A percentile compares a stretch with the other conserved stretches of the same genome.
phyloP scores from a whole-genome alignment of 192 early-diverging fungal genomes.

The Gaertneriomyces sp. region DNA sequence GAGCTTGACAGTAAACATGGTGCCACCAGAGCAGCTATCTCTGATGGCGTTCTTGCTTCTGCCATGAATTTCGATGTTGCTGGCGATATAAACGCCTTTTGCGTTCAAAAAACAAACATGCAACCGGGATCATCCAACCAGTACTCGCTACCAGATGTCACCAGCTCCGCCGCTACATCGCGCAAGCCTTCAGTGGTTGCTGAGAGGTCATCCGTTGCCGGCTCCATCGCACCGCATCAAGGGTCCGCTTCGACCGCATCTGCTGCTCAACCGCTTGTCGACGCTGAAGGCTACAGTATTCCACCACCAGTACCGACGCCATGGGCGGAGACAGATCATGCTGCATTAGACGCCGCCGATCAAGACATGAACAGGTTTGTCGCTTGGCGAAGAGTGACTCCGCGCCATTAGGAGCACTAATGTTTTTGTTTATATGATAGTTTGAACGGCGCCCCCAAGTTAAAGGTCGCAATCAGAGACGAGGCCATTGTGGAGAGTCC shows the following conservation, averaged over 20 bases:
- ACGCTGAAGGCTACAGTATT: constrained; percentile 42
- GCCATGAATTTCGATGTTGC: constrained; percentile 28
- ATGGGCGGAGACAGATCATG: constrained; percentile 5
- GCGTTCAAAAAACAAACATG: constrained; percentile 15
- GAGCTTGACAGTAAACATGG: constrained; percentile 24
- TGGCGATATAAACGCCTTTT: constrained; percentile 26
- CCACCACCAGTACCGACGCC: constrained; percentile 16
- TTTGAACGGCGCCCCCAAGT: constrained; percentile 1
- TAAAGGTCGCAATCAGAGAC: constrained; percentile 35
- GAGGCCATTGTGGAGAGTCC: constrained; percentile 37
- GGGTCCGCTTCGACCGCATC: neutral
- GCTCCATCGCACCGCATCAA: neutral
- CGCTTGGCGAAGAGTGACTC: neutral
- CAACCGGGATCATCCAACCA: neutral
- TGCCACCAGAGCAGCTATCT: constrained; percentile 21
- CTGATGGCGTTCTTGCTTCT: constrained; percentile 30
- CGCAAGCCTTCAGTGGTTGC: constrained; percentile 10
- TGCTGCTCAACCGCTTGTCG: constrained; percentile 17
- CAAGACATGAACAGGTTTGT: constrained; percentile 23
- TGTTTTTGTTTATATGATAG: neutral
- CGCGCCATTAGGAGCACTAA: neutral
- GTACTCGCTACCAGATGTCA: neutral
- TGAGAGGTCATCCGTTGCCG: neutral
- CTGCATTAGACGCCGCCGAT: constrained; percentile 11
- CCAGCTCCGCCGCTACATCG: constrained; percentile 6